phyloP scores from a whole-genome alignment of 257 asterid genomes.

The Solanum clarkiae region DNA sequence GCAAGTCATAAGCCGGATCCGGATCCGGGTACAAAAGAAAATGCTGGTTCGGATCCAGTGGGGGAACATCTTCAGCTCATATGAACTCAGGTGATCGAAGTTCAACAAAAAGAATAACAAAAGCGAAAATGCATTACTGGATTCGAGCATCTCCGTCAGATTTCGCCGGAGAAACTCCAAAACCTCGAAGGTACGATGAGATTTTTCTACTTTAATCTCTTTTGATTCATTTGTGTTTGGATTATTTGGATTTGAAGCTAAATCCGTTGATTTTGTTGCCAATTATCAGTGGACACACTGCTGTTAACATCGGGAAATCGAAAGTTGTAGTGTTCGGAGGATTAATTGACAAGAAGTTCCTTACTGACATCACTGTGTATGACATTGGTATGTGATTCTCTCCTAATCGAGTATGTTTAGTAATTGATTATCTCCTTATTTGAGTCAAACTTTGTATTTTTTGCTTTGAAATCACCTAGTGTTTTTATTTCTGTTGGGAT shows the following conservation, averaged over 20 bases:
- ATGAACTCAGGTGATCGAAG: not conserved
- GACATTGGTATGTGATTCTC: constrained; percentile 47
- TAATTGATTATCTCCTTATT: not conserved
- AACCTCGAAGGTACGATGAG: constrained; percentile 50
- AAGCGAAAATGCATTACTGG: constrained; percentile 73
- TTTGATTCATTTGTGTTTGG: not conserved
- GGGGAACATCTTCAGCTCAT: not conserved
- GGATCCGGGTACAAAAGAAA: not conserved
- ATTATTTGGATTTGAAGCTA: not conserved
- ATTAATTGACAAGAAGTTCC: constrained; percentile 71
- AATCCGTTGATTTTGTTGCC: not conserved
- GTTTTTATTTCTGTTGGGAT: not conserved
- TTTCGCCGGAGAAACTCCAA: constrained; percentile 66
- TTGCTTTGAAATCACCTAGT: not conserved
- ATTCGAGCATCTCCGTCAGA: constrained; percentile 77
- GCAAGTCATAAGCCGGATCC: not conserved
- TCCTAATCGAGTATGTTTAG: not conserved
- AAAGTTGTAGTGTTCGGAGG: constrained; percentile 88
- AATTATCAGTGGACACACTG: constrained; percentile 75
- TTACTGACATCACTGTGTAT: constrained; percentile 57
- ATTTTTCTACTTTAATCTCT: not conserved
- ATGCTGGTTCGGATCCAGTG: not conserved
- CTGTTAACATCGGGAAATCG: constrained; percentile 84
- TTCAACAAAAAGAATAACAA: not conserved
- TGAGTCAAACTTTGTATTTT: not conserved